Conservation (phyloP, 2,329 filamentous ascomycete species). For the Botrytis squamosa region DNA sequence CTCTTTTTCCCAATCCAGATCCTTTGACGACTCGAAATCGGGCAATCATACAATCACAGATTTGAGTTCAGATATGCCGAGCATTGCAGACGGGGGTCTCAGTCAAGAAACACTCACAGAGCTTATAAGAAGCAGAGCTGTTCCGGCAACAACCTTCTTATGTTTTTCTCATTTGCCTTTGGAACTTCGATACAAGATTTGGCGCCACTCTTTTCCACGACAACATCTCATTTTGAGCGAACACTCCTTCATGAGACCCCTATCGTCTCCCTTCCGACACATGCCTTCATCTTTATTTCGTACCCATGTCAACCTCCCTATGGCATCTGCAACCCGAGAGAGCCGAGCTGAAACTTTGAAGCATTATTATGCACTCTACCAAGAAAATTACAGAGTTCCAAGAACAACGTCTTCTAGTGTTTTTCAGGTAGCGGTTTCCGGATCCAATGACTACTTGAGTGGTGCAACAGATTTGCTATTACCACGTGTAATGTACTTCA, state of each 20-base stretch:
- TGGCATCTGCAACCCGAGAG: neutral
- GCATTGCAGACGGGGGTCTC: neutral
- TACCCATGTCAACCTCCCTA: neutral
- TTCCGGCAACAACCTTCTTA: neutral
- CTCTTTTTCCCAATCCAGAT: neutral
- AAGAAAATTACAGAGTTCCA: neutral
- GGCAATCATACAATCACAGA: neutral
- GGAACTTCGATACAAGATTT: neutral
- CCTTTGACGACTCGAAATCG: neutral
- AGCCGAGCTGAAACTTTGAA: conserved; percentile 1
- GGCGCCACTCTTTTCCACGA: neutral
- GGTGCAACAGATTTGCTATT: neutral
- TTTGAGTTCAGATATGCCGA: neutral
- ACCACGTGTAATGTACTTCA: neutral
- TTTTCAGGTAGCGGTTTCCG: no score
- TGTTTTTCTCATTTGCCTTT: neutral
- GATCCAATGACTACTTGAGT: neutral
- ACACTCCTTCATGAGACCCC: neutral
- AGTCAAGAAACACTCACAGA: neutral
- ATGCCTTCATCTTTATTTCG: no score
- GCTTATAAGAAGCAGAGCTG: neutral
- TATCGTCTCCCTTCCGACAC: no score
- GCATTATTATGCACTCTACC: neutral
- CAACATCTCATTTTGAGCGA: neutral
- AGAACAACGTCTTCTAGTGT: no score